phyloP scores from a whole-genome alignment of 176 grass and related monocot genomes.

The Carex littledalei region DNA sequence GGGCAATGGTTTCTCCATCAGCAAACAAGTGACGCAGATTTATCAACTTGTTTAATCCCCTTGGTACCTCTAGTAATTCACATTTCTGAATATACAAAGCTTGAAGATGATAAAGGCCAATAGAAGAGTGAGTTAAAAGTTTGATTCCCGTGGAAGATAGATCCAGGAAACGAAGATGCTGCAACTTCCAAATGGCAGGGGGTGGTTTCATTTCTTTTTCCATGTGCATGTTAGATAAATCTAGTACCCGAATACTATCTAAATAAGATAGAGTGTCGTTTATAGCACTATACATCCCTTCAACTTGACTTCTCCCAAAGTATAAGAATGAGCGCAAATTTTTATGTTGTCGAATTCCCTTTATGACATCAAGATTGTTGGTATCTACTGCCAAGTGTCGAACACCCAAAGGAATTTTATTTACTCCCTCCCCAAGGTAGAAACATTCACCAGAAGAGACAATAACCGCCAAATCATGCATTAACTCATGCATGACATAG shows the following conservation, averaged over 20 bases:
- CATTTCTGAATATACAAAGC: slow-evolving; percentile 29
- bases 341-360: slow-evolving; percentile 17
- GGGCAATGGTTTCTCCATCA: background rate
- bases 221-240: slow-evolving; percentile 35
- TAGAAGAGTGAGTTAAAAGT: slow-evolving; percentile 19
- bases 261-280: slow-evolving; percentile 25
- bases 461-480: slow-evolving; percentile 41
- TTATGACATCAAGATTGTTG: background rate
- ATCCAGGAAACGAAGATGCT: slow-evolving; percentile 42
- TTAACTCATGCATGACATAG: slow-evolving; percentile 46
- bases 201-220: background rate
- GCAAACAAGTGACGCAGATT: slow-evolving; percentile 19
- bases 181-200: slow-evolving; percentile 20
- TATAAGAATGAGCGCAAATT: slow-evolving; percentile 35
- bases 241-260: slow-evolving; percentile 28
- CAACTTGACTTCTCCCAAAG: slow-evolving; percentile 8
- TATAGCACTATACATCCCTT: slow-evolving; percentile 11
- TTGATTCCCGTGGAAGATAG: slow-evolving; percentile 33
- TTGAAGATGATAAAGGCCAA: slow-evolving; percentile 43
- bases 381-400: slow-evolving; percentile 38
- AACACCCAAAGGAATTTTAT: slow-evolving; percentile 24
- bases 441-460: slow-evolving; percentile 38
- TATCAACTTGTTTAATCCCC: background rate
- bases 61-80: background rate
- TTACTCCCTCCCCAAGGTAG: slow-evolving; percentile 21